Conservation (phyloP, 805 yeast species). For the Candida boleticola region DNA sequence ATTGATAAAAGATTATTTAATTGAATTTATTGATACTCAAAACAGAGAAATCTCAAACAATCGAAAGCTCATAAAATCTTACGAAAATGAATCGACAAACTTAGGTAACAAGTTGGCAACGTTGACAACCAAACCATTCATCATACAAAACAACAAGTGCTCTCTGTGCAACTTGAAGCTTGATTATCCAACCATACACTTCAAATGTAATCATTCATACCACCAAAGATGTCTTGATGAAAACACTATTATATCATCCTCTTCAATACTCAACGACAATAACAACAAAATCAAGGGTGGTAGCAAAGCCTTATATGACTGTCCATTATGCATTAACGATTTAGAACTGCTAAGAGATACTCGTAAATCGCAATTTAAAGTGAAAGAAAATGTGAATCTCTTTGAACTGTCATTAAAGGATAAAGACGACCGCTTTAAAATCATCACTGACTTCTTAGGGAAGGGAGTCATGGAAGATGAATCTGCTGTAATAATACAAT, state of each 20-base stretch:
- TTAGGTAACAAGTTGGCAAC: slow-evolving; percentile 54
- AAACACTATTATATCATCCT: slow-evolving; percentile 25
- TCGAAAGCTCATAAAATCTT: slow-evolving; percentile 61
- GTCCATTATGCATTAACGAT: slow-evolving; percentile 79
- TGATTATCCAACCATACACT: slow-evolving; percentile 79
- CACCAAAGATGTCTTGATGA: slow-evolving; percentile 77
- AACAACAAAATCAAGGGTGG: neutral
- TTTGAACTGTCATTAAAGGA: slow-evolving; percentile 57
- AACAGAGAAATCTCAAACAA: slow-evolving; percentile 68
- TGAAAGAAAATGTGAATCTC: slow-evolving; percentile 60
- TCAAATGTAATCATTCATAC: slow-evolving; percentile 81
- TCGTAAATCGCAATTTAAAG: slow-evolving; percentile 56
- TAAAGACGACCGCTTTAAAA: slow-evolving; percentile 64
- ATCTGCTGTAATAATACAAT: slow-evolving; percentile 5
- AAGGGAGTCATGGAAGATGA: slow-evolving; percentile 75
- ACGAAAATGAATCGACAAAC: slow-evolving; percentile 61
- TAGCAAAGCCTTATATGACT: slow-evolving; percentile 27
- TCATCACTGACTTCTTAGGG: slow-evolving; percentile 79
- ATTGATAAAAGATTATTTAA: slow-evolving; percentile 63
- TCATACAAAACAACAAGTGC: slow-evolving; percentile 64
- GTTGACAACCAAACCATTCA: slow-evolving; percentile 44
- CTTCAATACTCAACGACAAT: slow-evolving; percentile 5
- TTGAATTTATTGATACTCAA: slow-evolving; percentile 58
- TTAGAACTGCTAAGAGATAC: slow-evolving; percentile 62
- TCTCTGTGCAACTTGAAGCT: slow-evolving; percentile 60